A percentile compares a stretch with the other conserved stretches of the same genome.
Evolutionary conservation across 2,329 filamentous ascomycete genomes (phyloP).

Genomic region (Stachybotrys echinatus): DNA sequence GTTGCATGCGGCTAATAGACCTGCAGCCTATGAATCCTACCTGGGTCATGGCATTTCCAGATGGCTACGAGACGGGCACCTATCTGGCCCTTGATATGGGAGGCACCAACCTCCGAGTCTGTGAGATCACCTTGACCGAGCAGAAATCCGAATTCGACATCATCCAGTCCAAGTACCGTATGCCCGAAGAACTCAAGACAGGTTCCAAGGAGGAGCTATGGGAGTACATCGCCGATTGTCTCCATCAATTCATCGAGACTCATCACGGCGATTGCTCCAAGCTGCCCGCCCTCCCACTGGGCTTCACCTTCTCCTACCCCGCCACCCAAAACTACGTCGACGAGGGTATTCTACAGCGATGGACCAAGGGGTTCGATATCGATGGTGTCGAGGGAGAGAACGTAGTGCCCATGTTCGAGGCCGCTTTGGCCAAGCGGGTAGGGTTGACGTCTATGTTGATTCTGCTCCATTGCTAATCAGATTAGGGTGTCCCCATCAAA

Average conservation of each 20-base stretch:
- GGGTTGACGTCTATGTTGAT: slow-evolving; percentile 5
- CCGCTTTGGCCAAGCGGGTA: slow-evolving; percentile 59
- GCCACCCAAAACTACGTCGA: slow-evolving; percentile 92
- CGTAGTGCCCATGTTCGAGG: slow-evolving; percentile 83
- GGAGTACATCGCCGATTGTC: slow-evolving; percentile 91
- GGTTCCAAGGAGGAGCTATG: slow-evolving; percentile 81
- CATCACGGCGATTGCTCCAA: slow-evolving; percentile 66
- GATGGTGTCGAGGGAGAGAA: slow-evolving; percentile 85
- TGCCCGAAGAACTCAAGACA: slow-evolving; percentile 89
- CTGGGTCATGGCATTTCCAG: slow-evolving; percentile 88
- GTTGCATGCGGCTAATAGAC: neutral
- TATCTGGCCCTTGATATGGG: slow-evolving; percentile 93
- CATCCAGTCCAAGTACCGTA: slow-evolving; percentile 91
- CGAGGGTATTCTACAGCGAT: slow-evolving; percentile 85
- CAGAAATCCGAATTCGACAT: slow-evolving; percentile 89
- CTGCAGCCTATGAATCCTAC: slow-evolving; percentile 91
- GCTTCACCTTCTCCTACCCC: slow-evolving; percentile 95
- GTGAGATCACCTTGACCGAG: slow-evolving; percentile 83
- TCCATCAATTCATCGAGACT: slow-evolving; percentile 83
- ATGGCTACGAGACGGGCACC: slow-evolving; percentile 80
- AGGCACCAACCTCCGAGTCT: slow-evolving; percentile 91
- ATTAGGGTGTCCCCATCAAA: slow-evolving; percentile 81
- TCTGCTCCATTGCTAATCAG: too few relatives aligned
- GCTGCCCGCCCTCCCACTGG: slow-evolving; percentile 66
- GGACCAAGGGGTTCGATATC: slow-evolving; percentile 98